Percentiles rank a stretch among this genome's conserved stretches.
phyloP scores from a whole-genome alignment of 306 rosid species.

The Prosopis cineraria region DNA sequence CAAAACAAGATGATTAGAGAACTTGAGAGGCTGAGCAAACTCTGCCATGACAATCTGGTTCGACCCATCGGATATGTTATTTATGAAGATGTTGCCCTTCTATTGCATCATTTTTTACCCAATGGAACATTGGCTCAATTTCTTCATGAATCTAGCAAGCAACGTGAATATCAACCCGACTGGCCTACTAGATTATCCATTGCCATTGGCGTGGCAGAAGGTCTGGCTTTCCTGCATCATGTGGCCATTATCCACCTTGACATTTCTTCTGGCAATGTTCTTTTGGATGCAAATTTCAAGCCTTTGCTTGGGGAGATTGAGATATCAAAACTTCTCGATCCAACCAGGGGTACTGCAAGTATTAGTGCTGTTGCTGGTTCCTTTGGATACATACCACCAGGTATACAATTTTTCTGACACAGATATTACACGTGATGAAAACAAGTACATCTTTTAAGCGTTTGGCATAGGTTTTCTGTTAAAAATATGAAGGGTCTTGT shows the following conservation, averaged over 20 bases:
- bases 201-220: conserved; percentile 95
- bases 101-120: conserved; percentile 82
- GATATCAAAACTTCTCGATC: conserved; percentile 95
- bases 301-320: conserved; percentile 94
- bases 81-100: conserved; percentile 92
- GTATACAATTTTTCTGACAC: conserved; percentile 43
- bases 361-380: conserved; percentile 99
- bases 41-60: conserved; percentile 81
- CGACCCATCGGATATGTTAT: conserved; percentile 93
- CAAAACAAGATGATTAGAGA: conserved; percentile 97
- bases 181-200: conserved; percentile 87
- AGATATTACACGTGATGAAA: background rate
- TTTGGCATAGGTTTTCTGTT: background rate
- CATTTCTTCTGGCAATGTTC: conserved; percentile 88
- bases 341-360: conserved; percentile 94
- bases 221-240: conserved; percentile 92
- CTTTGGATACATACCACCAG: conserved; percentile 98
- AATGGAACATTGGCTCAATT: conserved; percentile 88
- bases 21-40: conserved; percentile 91
- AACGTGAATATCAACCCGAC: conserved; percentile 85
- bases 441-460: background rate
- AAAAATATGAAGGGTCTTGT: background rate
- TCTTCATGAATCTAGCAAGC: conserved; percentile 77
- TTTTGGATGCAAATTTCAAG: conserved; percentile 76
- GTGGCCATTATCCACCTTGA: conserved; percentile 96